Base-by-base conservation (phyloP, 257 asterid genomes). In the Solanum raphanifolium region DNA sequence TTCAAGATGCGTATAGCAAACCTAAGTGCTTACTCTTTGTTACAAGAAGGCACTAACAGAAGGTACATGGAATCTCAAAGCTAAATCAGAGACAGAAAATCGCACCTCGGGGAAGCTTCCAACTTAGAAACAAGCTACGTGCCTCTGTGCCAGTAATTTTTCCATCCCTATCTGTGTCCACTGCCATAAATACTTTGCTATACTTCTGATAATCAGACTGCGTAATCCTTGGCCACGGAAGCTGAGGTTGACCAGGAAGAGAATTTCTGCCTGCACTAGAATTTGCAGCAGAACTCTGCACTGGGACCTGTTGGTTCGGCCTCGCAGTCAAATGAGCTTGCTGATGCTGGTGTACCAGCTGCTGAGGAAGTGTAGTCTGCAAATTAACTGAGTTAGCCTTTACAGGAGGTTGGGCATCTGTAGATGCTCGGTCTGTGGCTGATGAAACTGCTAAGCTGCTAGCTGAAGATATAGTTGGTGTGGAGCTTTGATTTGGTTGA, bases 151-250 rank as follows among this genome's bases (percentile, higher is more conserved):
- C 99, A 12, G 95, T 92, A 81, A 97, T 95, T 92, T 94, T 96
- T 86, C 99, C 99, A 95, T 97, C 99, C 88, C 93, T 90, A 89
- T 97, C 99, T 4, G 93, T 94, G 91, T 96, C 99, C 84, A 96
- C 99, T 89, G 94, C 97, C 91, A 93, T 91, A 93, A 97, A 97
- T 83, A 95, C 98, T 92, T 93, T 95, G 88, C 93, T 88, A 86
- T 97, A 97, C 92, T 94, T 95, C 94, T 95, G 98, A 91, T 94
- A 87, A 93, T 97, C 99, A 52, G 94, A 89, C 89, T 89, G 95
- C 43, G 93, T 96, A 93, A 97, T 95, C 92, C 88, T 97, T 86
- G 99, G 98, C 99, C 99, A 96, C 74, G 95, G 94, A 90, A 93
- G 58, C 87, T 93, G 98, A 87, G 97, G 86, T 87, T 92, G 96